Percentiles rank a stretch among this genome's conserved stretches.
Conservation (phyloP, 768 basidiomycete genomes). For the Lepiota brunneoincarnata region DNA sequence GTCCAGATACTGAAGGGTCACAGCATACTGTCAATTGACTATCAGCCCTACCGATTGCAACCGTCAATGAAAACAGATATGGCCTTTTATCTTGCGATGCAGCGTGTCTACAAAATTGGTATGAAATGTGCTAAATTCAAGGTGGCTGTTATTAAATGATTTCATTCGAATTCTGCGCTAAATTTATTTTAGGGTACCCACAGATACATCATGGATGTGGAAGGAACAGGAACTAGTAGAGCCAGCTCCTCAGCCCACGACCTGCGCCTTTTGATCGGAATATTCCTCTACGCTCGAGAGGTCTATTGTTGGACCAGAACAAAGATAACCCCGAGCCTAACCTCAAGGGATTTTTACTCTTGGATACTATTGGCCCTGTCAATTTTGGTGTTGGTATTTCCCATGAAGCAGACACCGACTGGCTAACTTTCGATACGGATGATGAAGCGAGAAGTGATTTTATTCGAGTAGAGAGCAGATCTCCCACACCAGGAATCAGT, state of each 20-base stretch:
- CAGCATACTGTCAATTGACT: slow-evolving; percentile 17
- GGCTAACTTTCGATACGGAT: background rate
- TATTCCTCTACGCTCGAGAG: background rate
- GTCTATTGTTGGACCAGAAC: slow-evolving; percentile 4
- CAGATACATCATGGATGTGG: background rate
- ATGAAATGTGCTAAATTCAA: slow-evolving; percentile 44
- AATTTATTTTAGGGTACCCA: slow-evolving; percentile 13
- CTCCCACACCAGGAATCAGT: background rate
- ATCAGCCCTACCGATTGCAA: background rate
- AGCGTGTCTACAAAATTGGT: slow-evolving; percentile 39
- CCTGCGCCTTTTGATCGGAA: background rate
- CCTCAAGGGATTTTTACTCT: background rate
- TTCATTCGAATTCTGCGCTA: background rate
- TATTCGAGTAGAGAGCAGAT: background rate
- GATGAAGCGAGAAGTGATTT: background rate
- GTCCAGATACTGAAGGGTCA: slow-evolving; percentile 13
- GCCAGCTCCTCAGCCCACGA: background rate
- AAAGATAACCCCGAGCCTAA: background rate
- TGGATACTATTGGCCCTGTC: background rate
- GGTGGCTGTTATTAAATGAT: slow-evolving; percentile 25
- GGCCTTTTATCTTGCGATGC: slow-evolving; percentile 39
- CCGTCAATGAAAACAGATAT: slow-evolving; percentile 19
- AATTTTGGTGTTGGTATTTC: background rate
- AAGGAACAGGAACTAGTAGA: slow-evolving; percentile 9
- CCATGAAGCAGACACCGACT: background rate